phyloP scores from a whole-genome alignment of 1,139 yeast genomes.

The Yamadazyma pseudoaaseri region DNA sequence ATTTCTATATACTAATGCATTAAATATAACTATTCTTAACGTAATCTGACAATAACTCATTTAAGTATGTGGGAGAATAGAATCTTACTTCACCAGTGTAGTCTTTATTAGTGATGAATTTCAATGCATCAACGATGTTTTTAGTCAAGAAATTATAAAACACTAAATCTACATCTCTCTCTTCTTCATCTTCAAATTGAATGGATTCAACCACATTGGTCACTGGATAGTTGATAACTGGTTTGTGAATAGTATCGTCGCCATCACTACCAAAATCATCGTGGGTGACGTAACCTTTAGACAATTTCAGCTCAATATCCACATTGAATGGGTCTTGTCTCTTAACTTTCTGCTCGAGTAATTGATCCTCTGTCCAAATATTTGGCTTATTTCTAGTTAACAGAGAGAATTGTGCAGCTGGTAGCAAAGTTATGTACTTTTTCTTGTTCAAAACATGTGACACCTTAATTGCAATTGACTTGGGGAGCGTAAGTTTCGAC shows the following conservation, averaged over 20 bases:
- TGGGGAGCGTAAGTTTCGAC: constrained; percentile 59
- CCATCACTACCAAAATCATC: constrained; percentile 87
- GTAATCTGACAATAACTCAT: constrained; percentile 30
- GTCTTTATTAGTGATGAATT: constrained; percentile 26
- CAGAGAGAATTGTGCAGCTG: constrained; percentile 24
- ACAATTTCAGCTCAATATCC: constrained; percentile 13
- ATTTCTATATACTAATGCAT: background rate
- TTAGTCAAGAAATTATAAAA: constrained; percentile 74
- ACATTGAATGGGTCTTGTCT: background rate
- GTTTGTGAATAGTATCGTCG: constrained; percentile 81
- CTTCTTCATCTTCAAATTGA: constrained; percentile 15
- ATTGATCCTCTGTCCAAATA: background rate
- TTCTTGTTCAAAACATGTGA: constrained; percentile 50
- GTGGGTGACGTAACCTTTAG: constrained; percentile 71
- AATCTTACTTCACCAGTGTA: constrained; percentile 17
- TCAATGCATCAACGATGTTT: constrained; percentile 59
- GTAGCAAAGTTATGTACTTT: constrained; percentile 39
- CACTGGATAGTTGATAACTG: constrained; percentile 55
- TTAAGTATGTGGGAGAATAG: constrained; percentile 36
- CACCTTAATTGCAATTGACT: constrained; percentile 46
- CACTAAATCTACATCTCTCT: constrained; percentile 59
- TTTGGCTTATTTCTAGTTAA: constrained; percentile 4
- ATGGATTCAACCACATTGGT: constrained; percentile 74
- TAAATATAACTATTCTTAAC: constrained; percentile 17
- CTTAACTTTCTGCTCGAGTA: background rate